Base-by-base conservation (phyloP, 768 basidiomycete genomes). In the Russula foetens region DNA sequence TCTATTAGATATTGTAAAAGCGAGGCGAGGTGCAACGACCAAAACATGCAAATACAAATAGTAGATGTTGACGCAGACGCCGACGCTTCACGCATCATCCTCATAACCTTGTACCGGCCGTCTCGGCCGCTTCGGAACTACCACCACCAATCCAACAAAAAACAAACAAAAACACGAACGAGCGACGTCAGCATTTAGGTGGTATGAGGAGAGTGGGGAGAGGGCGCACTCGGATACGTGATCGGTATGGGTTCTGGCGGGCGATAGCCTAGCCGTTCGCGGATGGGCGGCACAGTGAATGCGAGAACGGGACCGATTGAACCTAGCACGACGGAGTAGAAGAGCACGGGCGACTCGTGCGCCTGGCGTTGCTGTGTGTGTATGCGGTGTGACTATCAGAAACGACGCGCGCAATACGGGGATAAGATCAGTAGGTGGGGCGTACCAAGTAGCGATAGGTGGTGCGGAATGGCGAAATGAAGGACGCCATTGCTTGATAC, bases 341-440 rank as follows among this genome's bases (percentile, higher is more conserved):
- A 94, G 72, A 94, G 82, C 72, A 92, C 89, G 29, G 92, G 92
- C 68, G 82, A 84, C 74, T 96, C 92, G 74, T 96, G 92, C 39
- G 92, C 91, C 67, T 86, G 83, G 49, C 88, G 83, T 92, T 92
- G 90, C 92, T 95, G 70, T 48, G 26, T 15, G 3, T 29, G 31
- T 35, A 51, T 33, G 35, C 9, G 9, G 5, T 4, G 31, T 5
- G 4, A 33, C 31, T 4, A 33, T 33, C 39, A 41, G 19, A 41
- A 41, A 41, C 39, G 39, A 41, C 5, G 39, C 3, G 19, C n/a
- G n/a, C n/a, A n/a, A n/a, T n/a, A 7, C 3, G 39, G 2, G 39
- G 17, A 7, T 6, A 17, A 17, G 39, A 35, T 11, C 8, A 6
- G 14, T 35, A 35, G 35, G 35, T 35, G 12, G 28, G 7, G 33